Evolutionary conservation across 2,329 filamentous ascomycete species (phyloP), one percentile per base, ranked within the genome.

Genomic region (Nemania serpens): DNA sequence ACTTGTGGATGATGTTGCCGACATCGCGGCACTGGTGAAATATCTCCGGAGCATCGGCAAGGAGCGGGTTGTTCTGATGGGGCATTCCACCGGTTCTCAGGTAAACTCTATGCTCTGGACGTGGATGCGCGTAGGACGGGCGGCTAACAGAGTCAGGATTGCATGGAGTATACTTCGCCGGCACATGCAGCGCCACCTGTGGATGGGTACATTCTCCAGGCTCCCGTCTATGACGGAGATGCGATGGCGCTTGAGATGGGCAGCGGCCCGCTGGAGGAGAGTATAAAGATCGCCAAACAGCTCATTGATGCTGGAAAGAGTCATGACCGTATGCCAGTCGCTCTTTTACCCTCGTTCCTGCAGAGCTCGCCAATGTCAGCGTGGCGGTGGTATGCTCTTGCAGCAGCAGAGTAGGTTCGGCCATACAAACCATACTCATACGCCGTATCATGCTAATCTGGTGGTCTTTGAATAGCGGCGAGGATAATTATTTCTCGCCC

Each of bases 401-500:
- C 75, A 29, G 77, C 77, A 22, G 75, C 76, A 51, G 82, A 83
- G 84, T 86, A 73, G 65, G 82, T 75, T 29, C 18, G 18, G n/a
- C 2, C 3, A 50, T 50, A 29, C 18, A 29, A 11, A 33, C 3
- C 43, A 13, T 20, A 2, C 20, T 22, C 10, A 42, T 29, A 15
- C 6, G 13, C 11, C 37, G 22, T 34, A 25, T 15, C n/a, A 11
- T 51, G 17, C 22, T 42, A 17, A 34, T 37, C 39, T 55, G 34
- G 46, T n/a, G 45, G 45, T 9, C 25, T 6, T 36, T 18, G 62
- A 3, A 47, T 49, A 85, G 86, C 5, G 90, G 88, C 10, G 89
- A 91, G 60, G 93, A 97, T 73, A 93, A 97, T 73, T 91, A 90
- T 71, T 97, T 96, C 77, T 93, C 90, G n/a, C 88, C 86, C 2